Conservation (phyloP, 2,329 filamentous ascomycete species). For the Ophiocordyceps unilateralis region DNA sequence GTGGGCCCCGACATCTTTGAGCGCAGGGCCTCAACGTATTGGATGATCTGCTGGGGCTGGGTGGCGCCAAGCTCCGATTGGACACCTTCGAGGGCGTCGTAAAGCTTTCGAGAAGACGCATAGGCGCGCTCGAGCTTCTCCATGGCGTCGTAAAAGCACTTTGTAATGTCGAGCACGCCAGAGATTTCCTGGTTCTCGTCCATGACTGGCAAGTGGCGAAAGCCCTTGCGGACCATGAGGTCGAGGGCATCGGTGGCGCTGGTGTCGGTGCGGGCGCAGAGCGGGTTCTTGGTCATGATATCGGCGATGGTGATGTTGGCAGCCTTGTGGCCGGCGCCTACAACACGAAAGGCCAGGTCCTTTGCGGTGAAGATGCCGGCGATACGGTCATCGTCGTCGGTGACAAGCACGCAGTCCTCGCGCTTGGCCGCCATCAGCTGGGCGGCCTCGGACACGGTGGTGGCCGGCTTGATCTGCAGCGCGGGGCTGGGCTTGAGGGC, state of each 20-base stretch:
- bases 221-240: constrained; percentile 95
- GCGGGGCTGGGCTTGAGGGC: constrained; percentile 89
- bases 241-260: constrained; percentile 95
- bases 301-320: constrained; percentile 84
- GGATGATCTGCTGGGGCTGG: constrained; percentile 96
- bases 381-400: constrained; percentile 94
- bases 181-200: constrained; percentile 99
- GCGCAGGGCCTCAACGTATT: constrained; percentile 91
- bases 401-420: constrained; percentile 94
- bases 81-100: constrained; percentile 92
- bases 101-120: constrained; percentile 91
- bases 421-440: constrained; percentile 98
- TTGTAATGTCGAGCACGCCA: constrained; percentile 94
- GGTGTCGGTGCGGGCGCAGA: constrained; percentile 93
- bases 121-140: constrained; percentile 97
- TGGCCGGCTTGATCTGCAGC: constrained; percentile 90
- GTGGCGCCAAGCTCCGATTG: constrained; percentile 91
- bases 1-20: constrained; percentile 97
- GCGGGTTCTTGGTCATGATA: constrained; percentile 99
- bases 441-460: constrained; percentile 86
- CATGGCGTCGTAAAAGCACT: constrained; percentile 99
- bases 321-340: constrained; percentile 78
- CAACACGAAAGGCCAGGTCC: constrained; percentile 92
- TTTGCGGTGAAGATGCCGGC: constrained; percentile 98
- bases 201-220: constrained; percentile 96